phyloP scores from a whole-genome alignment of 352 stramenopile species.

The Detonula confervacea region DNA sequence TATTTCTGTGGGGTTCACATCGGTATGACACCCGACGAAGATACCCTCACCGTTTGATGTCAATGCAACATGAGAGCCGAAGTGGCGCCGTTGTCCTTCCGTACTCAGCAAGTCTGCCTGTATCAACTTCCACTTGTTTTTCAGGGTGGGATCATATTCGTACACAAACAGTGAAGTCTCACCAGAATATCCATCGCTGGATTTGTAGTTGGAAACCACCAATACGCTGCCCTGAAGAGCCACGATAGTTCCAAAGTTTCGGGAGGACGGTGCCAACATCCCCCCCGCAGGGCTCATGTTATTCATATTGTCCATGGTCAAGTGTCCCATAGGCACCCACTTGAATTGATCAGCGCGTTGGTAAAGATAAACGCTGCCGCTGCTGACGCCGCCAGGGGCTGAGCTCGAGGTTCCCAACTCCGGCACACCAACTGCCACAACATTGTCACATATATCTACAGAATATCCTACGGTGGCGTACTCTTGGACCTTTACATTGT shows the following conservation, averaged over 20 bases:
- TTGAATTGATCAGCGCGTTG: conserved; percentile 38
- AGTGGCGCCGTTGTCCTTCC: conserved; percentile 37
- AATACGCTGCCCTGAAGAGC: conserved; percentile 34
- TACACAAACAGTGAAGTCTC: conserved; percentile 46
- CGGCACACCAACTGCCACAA: conserved; percentile 34
- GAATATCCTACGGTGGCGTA: conserved; percentile 41
- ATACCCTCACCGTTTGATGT: conserved; percentile 37
- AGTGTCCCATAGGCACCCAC: conserved; percentile 26
- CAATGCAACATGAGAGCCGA: conserved; percentile 39
- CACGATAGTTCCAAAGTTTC: conserved; percentile 44
- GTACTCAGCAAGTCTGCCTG: conserved; percentile 40
- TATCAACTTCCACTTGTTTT: conserved; percentile 42
- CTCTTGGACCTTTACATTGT: no score
- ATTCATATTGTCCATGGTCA: no score
- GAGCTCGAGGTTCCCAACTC: conserved; percentile 25
- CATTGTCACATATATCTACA: conserved; percentile 32
- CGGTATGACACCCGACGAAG: conserved; percentile 44
- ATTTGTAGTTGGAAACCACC: conserved; percentile 38
- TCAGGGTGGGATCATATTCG: conserved; percentile 38
- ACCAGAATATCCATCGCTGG: conserved; percentile 30
- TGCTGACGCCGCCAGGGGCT: neutral
- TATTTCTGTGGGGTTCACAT: conserved; percentile 48
- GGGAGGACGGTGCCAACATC: neutral
- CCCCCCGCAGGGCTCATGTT: no score
- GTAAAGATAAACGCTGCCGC: conserved; percentile 44